phyloP scores from a whole-genome alignment of 495 filamentous ascomycete genomes.

The Podospora tetraspora region DNA sequence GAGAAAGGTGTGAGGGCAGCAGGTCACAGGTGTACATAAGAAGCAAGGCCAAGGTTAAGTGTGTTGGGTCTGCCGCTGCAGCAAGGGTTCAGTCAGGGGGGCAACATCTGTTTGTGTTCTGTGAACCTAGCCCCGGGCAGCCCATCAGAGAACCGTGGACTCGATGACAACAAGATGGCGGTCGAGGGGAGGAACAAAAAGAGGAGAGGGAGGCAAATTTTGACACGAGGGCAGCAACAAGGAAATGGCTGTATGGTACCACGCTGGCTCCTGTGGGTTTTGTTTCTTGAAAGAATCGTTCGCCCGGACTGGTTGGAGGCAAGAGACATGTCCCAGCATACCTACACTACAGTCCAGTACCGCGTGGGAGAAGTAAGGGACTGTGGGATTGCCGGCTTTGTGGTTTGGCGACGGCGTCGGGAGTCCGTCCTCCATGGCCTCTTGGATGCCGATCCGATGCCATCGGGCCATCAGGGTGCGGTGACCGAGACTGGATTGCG shows the following conservation, averaged over 20 bases:
- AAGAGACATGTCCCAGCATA: too few species aligned
- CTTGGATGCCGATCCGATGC: neutral
- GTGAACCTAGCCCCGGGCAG: neutral
- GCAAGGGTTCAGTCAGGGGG: neutral
- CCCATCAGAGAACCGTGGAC: neutral
- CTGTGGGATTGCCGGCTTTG: neutral
- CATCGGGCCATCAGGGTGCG: neutral
- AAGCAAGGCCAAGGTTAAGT: neutral
- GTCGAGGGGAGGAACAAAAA: neutral
- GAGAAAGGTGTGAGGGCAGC: neutral
- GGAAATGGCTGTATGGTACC: neutral
- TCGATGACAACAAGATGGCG: neutral
- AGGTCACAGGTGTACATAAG: neutral
- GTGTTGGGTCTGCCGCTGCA: neutral
- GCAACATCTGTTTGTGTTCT: neutral
- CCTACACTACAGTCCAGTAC: too few species aligned
- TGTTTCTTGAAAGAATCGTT: neutral
- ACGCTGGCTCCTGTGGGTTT: neutral
- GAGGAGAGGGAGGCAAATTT: neutral
- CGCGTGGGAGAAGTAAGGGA: neutral
- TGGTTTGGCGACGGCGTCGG: too few species aligned
- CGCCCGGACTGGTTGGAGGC: too few species aligned
- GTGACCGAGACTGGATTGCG: neutral
- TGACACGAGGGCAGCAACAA: neutral
- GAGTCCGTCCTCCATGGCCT: neutral